These are phyloP conservation scores for Amphirosellinia nigrospora DNA, from an alignment of 495 filamentous ascomycete species.

Conservation along the genomic window DNA sequence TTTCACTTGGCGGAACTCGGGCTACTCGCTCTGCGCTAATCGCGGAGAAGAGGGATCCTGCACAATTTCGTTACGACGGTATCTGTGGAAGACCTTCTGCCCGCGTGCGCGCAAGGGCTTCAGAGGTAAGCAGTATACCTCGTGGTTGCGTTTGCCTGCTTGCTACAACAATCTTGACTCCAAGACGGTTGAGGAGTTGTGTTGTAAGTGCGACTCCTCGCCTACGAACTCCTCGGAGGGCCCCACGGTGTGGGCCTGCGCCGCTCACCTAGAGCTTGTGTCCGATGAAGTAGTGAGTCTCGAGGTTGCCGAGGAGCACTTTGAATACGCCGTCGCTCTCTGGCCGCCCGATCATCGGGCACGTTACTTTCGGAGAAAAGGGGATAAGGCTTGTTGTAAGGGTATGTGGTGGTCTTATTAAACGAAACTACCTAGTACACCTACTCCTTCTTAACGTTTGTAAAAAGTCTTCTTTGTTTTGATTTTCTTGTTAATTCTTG, in stretches of 20 bases:
- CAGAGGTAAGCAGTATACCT: neutral
- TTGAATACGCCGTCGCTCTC: neutral
- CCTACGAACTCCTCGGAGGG: neutral
- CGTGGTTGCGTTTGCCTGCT: neutral
- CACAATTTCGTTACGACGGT: neutral
- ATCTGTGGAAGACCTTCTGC: constrained; percentile 3
- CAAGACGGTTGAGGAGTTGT: neutral
- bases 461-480: neutral
- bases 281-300: neutral
- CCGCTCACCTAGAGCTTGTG: neutral
- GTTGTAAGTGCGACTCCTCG: constrained; percentile 3
- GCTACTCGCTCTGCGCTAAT: neutral
- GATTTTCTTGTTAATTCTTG: neutral
- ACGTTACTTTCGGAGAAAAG: neutral
- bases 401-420: constrained; percentile 3
- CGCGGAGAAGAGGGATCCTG: neutral
- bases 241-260: neutral
- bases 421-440: neutral
- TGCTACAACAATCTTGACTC: neutral
- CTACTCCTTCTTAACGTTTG: neutral
- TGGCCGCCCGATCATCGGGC: neutral
- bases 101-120: neutral
- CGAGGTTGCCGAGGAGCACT: neutral
- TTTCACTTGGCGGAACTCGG: neutral
- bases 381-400: neutral